Evolutionary conservation across 768 basidiomycete genomes (phyloP).

Genomic region (Pulveroboletus frians): DNA sequence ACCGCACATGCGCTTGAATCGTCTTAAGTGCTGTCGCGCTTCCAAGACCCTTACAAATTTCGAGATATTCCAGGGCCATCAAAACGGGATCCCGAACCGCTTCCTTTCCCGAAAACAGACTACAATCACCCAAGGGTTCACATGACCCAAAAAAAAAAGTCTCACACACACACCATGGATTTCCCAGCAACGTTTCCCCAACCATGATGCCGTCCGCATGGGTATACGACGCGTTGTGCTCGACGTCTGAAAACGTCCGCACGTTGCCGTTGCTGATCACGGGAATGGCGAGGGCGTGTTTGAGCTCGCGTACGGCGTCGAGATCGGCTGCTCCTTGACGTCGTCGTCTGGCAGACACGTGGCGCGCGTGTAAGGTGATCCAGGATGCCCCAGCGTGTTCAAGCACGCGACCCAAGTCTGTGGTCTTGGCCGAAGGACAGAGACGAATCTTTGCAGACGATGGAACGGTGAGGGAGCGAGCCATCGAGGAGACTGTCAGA

Average conservation of each 20-base stretch:
- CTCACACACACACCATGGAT: constrained; percentile 55
- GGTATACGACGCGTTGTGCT: constrained; percentile 48
- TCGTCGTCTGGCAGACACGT: constrained; percentile 63
- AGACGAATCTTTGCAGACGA: constrained; percentile 60
- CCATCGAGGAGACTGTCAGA: constrained; percentile 56
- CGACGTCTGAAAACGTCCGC: constrained; percentile 51
- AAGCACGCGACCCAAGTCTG: constrained; percentile 51
- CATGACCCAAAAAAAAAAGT: not conserved
- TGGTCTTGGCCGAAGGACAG: constrained; percentile 50
- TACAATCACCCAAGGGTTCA: constrained; percentile 19
- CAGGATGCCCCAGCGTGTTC: constrained; percentile 65
- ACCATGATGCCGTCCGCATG: constrained; percentile 77
- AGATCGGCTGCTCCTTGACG: constrained; percentile 71
- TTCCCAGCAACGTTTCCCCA: constrained; percentile 68
- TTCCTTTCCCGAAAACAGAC: constrained; percentile 50
- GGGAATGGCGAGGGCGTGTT: constrained; percentile 46
- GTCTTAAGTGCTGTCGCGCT: constrained; percentile 45
- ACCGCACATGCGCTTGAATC: constrained; percentile 59
- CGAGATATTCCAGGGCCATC: constrained; percentile 67
- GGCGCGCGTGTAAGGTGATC: constrained; percentile 70
- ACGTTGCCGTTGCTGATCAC: constrained; percentile 82
- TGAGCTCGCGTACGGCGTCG: constrained; percentile 51
- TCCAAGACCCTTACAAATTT: constrained; percentile 49
- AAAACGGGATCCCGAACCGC: constrained; percentile 55
- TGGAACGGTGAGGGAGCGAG: constrained; percentile 57